Base-by-base conservation (phyloP, 1,284 basidiomycete genomes). In the Ustilago hordei region DNA sequence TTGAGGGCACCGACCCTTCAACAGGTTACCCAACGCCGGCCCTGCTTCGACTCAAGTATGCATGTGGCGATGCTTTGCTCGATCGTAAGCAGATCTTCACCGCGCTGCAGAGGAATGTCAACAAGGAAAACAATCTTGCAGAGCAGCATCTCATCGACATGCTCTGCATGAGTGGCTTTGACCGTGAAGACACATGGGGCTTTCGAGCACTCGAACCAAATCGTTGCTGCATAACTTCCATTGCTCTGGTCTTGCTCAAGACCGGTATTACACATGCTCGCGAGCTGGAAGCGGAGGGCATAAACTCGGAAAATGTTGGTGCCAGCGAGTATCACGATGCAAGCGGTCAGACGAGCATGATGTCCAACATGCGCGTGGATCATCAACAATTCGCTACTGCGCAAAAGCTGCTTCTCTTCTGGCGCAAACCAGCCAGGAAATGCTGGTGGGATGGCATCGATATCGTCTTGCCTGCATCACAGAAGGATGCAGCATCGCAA, bases 361-460 rank as follows among this genome's bases (percentile, higher is more conserved):
- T 79, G 58, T 72, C 72, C 35, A 75, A 70, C 57, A 69, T 75
- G 60, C 28, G 92, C 92, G 60, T 99, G 66, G 95, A 99, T 87
- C 92, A 93, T 76, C 89, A 90, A 65, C 97, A 99, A 87, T 95
- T 99, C 92, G 91, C 92, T 36, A 99, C 96, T 7, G 95, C 97
- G 11, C 96, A 99, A 87, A 99, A 99, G 88, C 89, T 99, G 48
- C 88, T 99, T 45, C 88, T 99, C 55, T 99, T 99, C 89, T 99
- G 96, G 96, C 90, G 96, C 86, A 99, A 99, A 87, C 96, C 96
- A 36, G 96, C 96, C 17, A 90, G 96, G 60, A 99, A 99, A 88
- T 99, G 97, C 88, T 99, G 96, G 96, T 99, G 96, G 96, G 97
- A 99, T 84, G 95, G 95, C 17, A 90, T 95, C 56, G 95, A 98